Evolutionary conservation across 345 rosid species (phyloP).

Genomic region (Syzygium jambos): DNA sequence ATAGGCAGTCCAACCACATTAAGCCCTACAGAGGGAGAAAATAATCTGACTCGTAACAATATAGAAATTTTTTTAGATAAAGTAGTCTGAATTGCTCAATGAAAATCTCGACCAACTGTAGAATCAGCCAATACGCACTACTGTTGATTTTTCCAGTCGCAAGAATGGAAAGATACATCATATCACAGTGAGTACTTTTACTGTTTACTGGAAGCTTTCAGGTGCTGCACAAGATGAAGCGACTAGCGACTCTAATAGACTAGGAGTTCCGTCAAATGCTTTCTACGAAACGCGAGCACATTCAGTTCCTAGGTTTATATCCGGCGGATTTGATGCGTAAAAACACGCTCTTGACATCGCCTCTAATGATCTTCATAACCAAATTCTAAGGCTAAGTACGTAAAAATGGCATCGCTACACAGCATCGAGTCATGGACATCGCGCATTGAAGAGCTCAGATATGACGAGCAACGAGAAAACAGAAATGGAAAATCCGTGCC

Average conservation of each 20-base stretch:
- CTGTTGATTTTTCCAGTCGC: neutral
- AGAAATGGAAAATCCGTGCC: constrained; percentile 44
- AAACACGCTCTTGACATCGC: neutral
- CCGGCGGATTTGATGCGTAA: neutral
- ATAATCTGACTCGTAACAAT: neutral
- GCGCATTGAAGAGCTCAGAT: neutral
- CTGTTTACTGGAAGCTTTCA: neutral
- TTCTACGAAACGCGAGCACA: neutral
- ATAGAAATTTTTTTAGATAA: neutral
- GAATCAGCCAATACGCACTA: neutral
- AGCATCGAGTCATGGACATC: neutral
- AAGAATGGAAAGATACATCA: neutral
- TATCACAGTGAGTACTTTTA: neutral
- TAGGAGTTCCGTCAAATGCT: neutral
- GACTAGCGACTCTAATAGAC: neutral
- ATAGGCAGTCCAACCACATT: neutral
- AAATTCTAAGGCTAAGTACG: neutral
- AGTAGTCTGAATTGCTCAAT: neutral
- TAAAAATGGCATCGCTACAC: neutral
- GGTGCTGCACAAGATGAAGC: neutral
- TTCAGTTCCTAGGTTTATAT: neutral
- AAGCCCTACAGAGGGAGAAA: neutral
- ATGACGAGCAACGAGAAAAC: neutral
- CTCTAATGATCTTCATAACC: neutral
- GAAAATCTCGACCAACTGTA: neutral